These are phyloP conservation scores for Cyphellophora europaea DNA, from an alignment of 2,329 filamentous ascomycete genomes.

Conservation along the genomic window DNA sequence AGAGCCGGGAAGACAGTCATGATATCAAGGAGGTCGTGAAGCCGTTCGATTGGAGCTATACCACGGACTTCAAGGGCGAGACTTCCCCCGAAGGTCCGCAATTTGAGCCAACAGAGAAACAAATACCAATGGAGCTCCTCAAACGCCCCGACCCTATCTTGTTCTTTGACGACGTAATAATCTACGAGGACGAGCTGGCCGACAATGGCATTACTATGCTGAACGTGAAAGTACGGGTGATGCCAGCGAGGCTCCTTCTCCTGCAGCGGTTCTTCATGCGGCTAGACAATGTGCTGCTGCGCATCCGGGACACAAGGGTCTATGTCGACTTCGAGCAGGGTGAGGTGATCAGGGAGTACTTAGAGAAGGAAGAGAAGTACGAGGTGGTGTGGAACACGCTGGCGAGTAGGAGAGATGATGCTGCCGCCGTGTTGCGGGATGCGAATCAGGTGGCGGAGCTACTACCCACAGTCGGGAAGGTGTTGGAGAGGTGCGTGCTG, in stretches of 20 bases:
- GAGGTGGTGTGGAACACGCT: conserved; percentile 63
- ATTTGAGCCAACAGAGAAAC: conserved; percentile 37
- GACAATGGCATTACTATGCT: conserved; percentile 92
- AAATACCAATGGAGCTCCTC: conserved; percentile 78
- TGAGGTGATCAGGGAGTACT: conserved; percentile 80
- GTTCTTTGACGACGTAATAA: conserved; percentile 91
- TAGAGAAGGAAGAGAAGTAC: conserved; percentile 75
- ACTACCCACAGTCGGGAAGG: conserved; percentile 61
- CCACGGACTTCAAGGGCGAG: conserved; percentile 74
- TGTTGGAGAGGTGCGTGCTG: conserved; percentile 41
- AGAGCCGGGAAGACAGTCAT: conserved; percentile 64
- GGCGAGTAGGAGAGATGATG: conserved; percentile 56
- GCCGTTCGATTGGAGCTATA: conserved; percentile 98
- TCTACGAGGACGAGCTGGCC: conserved; percentile 96
- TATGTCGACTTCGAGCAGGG: conserved; percentile 80
- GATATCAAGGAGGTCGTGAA: conserved; percentile 89
- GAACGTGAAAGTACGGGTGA: conserved; percentile 85
- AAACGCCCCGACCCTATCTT: conserved; percentile 85
- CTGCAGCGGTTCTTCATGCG: conserved; percentile 85
- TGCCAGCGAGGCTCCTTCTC: conserved; percentile 78
- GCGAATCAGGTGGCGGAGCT: conserved; percentile 64
- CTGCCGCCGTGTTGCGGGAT: conserved; percentile 68
- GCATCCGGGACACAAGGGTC: conserved; percentile 80
- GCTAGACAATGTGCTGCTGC: conserved; percentile 78
- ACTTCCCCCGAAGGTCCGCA: conserved; percentile 28